Evolutionary conservation across 306 rosid species (phyloP).

Genomic region (Begonia fuchsioides): DNA sequence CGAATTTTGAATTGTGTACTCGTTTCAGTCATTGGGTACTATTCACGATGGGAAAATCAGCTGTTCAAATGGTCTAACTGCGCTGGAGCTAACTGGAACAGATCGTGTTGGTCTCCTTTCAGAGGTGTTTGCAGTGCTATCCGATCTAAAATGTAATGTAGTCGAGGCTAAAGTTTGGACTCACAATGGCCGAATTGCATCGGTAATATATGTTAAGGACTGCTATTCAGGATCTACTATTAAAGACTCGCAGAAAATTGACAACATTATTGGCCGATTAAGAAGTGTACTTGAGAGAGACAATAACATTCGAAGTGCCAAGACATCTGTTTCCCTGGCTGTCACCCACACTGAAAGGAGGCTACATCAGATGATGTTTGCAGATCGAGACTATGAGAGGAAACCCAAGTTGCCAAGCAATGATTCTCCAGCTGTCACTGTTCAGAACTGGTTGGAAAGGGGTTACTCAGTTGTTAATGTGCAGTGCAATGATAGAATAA

Average conservation of each 20-base stretch:
- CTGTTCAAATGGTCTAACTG: constrained; percentile 40
- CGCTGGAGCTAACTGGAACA: constrained; percentile 68
- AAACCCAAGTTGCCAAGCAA: constrained; percentile 36
- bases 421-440: constrained; percentile 34
- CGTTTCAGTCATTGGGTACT: constrained; percentile 50
- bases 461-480: constrained; percentile 79
- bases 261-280: constrained; percentile 48
- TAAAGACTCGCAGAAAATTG: constrained; percentile 54
- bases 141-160: constrained; percentile 73
- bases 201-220: constrained; percentile 54
- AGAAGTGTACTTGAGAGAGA: constrained; percentile 80
- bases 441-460: constrained; percentile 78
- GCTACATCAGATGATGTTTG: constrained; percentile 94
- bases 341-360: constrained; percentile 72
- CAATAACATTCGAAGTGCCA: constrained; percentile 71
- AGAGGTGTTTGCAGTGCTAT: constrained; percentile 79
- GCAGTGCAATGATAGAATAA: constrained; percentile 78
- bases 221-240: constrained; percentile 50
- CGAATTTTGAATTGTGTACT: neutral
- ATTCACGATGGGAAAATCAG: constrained; percentile 32
- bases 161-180: constrained; percentile 96
- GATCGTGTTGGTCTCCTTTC: constrained; percentile 90
- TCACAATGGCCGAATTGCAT: constrained; percentile 85
- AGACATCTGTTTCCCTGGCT: constrained; percentile 48
- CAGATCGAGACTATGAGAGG: constrained; percentile 69